Conservation (phyloP, 2,329 filamentous ascomycete species). For the Penicillium palitans region DNA sequence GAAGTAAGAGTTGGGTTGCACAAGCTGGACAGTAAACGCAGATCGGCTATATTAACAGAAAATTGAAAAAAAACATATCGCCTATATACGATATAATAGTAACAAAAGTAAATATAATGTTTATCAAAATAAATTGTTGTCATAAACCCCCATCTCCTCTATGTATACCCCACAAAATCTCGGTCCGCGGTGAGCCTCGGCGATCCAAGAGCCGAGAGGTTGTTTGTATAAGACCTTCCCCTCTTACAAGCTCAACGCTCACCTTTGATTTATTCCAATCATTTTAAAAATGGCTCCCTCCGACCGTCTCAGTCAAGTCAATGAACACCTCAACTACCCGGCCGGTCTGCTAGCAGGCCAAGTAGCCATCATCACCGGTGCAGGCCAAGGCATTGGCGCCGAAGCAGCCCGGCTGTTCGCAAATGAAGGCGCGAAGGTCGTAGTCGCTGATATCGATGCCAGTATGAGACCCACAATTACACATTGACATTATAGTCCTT, state of each 20-base stretch:
- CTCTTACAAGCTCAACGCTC: background rate
- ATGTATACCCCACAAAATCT: conserved; percentile 24
- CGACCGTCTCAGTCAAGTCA: conserved; percentile 67
- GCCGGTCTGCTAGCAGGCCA: conserved; percentile 76
- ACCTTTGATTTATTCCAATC: background rate
- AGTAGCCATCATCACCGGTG: conserved; percentile 83
- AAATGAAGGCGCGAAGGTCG: conserved; percentile 81
- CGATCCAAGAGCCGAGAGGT: conserved; percentile 14
- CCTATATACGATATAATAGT: conserved; percentile 6
- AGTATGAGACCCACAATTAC: conserved; percentile 46
- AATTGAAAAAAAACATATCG: conserved; percentile 7
- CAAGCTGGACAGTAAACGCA: conserved; percentile 19
- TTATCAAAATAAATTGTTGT: no score
- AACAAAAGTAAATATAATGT: background rate
- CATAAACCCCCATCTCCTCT: background rate
- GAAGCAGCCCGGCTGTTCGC: conserved; percentile 80
- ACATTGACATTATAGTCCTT: background rate
- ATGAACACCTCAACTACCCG: conserved; percentile 78
- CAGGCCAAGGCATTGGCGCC: conserved; percentile 84
- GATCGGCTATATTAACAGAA: conserved; percentile 12
- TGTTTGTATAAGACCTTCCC: conserved; percentile 4
- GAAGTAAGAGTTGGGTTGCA: conserved; percentile 6
- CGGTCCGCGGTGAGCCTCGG: conserved; percentile 26
- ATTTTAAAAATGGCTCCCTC: conserved; percentile 46
- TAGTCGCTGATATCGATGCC: conserved; percentile 79